Evolutionary conservation across 1,139 yeast species (phyloP).

Genomic region (Williopsis jadinii): DNA sequence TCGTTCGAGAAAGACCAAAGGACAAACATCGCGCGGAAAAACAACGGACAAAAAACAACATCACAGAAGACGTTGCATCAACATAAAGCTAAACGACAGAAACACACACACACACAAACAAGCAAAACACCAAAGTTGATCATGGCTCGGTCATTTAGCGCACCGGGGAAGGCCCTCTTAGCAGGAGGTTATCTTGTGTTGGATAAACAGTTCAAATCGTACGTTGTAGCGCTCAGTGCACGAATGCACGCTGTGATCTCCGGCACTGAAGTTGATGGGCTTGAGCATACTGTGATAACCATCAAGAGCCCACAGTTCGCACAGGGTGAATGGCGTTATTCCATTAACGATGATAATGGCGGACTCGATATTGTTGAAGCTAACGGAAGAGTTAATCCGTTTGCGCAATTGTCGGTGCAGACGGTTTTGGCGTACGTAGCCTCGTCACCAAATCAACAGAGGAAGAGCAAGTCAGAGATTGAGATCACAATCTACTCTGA

Average conservation of each 20-base stretch:
- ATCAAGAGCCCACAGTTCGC: constrained; percentile 77
- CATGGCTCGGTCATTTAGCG: constrained; percentile 43
- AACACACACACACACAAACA: too few relatives aligned
- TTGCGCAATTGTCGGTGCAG: constrained; percentile 55
- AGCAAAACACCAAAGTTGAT: not conserved
- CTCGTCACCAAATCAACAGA: constrained; percentile 19
- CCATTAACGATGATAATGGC: constrained; percentile 12
- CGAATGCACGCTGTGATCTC: constrained; percentile 75
- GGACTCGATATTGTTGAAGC: constrained; percentile 20
- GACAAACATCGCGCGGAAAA: too few relatives aligned
- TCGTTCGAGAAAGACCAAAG: too few relatives aligned
- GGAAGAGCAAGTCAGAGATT: constrained; percentile 26
- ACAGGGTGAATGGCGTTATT: constrained; percentile 64
- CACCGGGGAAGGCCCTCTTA: constrained; percentile 90
- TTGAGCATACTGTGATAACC: constrained; percentile 24
- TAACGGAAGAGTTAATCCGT: constrained; percentile 53
- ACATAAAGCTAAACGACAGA: too few relatives aligned
- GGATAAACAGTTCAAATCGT: constrained; percentile 67
- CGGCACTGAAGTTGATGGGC: constrained; percentile 7
- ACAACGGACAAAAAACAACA: too few relatives aligned
- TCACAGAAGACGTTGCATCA: too few relatives aligned
- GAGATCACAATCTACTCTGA: constrained; percentile 71
- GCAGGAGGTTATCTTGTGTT: constrained; percentile 94
- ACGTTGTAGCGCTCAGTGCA: constrained; percentile 82
- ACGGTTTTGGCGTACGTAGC: constrained; percentile 48